Evolutionary conservation across 1,139 yeast species (phyloP).

Genomic region (Suhomyces wounanorum): DNA sequence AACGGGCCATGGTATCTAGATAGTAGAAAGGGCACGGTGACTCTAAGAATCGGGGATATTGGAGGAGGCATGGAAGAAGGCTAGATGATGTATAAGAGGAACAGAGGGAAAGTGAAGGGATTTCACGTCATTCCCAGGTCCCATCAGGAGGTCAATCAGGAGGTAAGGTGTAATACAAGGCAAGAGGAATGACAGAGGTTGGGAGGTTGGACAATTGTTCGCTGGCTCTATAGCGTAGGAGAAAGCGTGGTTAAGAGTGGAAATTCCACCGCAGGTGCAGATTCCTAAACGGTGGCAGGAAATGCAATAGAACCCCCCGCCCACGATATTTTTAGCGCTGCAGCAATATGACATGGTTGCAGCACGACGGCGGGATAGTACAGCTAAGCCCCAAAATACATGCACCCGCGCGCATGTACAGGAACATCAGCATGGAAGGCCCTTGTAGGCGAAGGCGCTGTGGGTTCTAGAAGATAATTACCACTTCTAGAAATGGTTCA

Average conservation of each 20-base stretch:
- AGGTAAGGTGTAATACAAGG: too few species aligned
- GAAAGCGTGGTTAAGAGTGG: not conserved
- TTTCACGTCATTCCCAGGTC: too few species aligned
- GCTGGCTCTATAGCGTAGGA: not conserved
- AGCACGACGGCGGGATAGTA: not conserved
- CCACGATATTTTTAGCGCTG: not conserved
- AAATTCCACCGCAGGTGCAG: slow-evolving; percentile 1
- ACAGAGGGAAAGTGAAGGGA: too few species aligned
- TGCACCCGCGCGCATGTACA: not conserved
- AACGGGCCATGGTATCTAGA: too few species aligned
- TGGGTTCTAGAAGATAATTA: not conserved
- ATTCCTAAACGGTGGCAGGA: not conserved
- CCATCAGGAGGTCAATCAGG: too few species aligned
- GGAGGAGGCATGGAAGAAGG: too few species aligned
- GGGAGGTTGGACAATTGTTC: too few species aligned
- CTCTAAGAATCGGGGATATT: too few species aligned
- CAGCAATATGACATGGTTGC: slow-evolving; percentile 1
- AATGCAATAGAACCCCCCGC: not conserved
- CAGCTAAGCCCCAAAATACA: slow-evolving; percentile 1
- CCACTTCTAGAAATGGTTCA: not conserved
- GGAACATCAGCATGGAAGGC: not conserved
- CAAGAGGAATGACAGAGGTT: too few species aligned
- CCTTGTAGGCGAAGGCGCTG: not conserved
- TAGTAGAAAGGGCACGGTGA: too few species aligned
- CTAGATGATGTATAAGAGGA: too few species aligned